Base-by-base conservation (phyloP, 140 eudicot species). In the Senecio squalidus region DNA sequence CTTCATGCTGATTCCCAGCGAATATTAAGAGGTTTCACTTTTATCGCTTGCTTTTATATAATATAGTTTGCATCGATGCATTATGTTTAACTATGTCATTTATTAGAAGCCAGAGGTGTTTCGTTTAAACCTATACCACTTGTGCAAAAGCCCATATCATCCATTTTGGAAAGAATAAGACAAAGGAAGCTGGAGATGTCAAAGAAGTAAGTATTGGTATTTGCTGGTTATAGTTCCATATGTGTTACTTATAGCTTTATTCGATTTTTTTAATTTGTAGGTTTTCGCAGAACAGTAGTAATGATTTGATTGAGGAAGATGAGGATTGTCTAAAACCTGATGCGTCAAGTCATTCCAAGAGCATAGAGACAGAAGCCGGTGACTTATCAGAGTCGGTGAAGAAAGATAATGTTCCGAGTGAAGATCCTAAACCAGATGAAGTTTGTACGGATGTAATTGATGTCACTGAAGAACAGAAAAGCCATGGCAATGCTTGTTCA, bases 1-100 rank as follows among this genome's bases (percentile, higher is more conserved):
- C 97, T 84, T 53, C 96, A 87, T 64, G 94, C 77, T 53, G 97
- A 89, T 61, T 77, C 88, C 63, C 97, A 89, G 72, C 80, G 94
- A 41, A 53, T 85, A 11, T 59, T 89, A 72, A 77, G 97, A 82
- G 97, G 97, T 89, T 58, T 29, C 5, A 31, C 28, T 56, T 43
- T 22, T 59, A 53, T 69, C 8, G 27, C 9, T 51, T 54, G 18
- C 13, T 39, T 30, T 46, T 40, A 52, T 58, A 15, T 55, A 20
- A 18, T 28, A n/a, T n/a, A n/a, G n/a, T n/a, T n/a, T n/a, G 47
- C 14, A 45, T 4, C 36, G 11, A 58, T 61, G 53, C 50, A 55
- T 31, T 21, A 2, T 61, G 24, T 9, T 10, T 25, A 21, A 31
- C n/a, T 4, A 20, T 3, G 30, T 5, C 13, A 23, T 30, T 58